A percentile compares a stretch with the other conserved stretches of the same genome.
phyloP scores from a whole-genome alignment of 1,284 basidiomycete species.

The Chalciporus sp. region DNA sequence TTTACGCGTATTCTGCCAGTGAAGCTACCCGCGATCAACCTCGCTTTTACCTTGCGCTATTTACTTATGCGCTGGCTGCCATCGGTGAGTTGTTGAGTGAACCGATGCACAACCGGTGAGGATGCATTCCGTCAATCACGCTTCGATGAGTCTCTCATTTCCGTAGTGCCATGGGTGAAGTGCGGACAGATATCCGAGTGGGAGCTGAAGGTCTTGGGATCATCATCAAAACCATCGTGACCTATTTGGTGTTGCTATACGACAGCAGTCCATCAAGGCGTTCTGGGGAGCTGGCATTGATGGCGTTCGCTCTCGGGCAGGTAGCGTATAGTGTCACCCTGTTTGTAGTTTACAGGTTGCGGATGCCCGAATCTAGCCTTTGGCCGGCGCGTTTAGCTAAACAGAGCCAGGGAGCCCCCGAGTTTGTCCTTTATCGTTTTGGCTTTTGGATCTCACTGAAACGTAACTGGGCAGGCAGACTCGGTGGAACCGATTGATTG shows the following conservation, averaged over 20 bases:
- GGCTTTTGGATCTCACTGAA: neutral
- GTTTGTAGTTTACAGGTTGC: conserved; percentile 38
- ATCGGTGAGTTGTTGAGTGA: conserved; percentile 80
- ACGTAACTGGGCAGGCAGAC: conserved; percentile 3
- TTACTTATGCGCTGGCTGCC: conserved; percentile 73
- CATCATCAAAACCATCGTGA: conserved; percentile 70
- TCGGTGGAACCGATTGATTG: conserved; percentile 14
- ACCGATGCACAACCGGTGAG: conserved; percentile 76
- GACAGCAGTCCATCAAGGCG: conserved; percentile 35
- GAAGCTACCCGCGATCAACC: conserved; percentile 59
- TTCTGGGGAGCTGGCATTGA: conserved; percentile 54
- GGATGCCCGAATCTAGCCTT: conserved; percentile 26
- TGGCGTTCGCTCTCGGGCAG: conserved; percentile 86
- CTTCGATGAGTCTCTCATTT: conserved; percentile 14
- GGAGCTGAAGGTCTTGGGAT: conserved; percentile 84
- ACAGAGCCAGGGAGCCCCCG: conserved; percentile 1
- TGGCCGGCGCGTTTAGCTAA: conserved; percentile 27
- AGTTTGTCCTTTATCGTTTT: conserved; percentile 19
- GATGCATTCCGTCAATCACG: conserved; percentile 22
- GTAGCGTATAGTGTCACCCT: conserved; percentile 63
- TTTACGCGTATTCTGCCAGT: conserved; percentile 55
- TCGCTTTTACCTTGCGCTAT: conserved; percentile 64
- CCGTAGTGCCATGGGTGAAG: conserved; percentile 64
- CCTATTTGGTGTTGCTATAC: conserved; percentile 63
- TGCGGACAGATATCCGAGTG: conserved; percentile 69